A percentile compares a stretch with the other conserved stretches of the same genome.
phyloP scores from a whole-genome alignment of 139 green algal genomes.

The Trebouxia sp. region DNA sequence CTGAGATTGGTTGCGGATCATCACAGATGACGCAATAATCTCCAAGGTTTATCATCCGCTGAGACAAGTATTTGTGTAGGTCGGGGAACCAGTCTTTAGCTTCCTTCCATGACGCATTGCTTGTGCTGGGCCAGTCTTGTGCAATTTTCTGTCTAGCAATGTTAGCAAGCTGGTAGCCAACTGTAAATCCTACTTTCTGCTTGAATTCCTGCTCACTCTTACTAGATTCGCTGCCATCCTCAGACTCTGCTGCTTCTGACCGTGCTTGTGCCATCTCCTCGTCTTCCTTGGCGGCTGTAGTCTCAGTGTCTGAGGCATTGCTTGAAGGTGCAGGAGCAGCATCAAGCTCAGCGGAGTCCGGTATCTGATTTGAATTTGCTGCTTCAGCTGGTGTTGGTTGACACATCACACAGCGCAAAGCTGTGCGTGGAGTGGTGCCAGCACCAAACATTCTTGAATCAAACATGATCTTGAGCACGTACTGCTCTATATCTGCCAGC shows the following conservation, averaged over 20 bases:
- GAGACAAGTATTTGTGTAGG: neutral
- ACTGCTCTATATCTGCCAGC: neutral
- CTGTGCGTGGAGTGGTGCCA: neutral
- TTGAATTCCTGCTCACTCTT: no score
- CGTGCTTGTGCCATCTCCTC: no score
- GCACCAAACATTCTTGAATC: neutral
- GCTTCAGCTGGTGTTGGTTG: neutral
- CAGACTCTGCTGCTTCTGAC: no score
- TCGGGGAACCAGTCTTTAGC: neutral
- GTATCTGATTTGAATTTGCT: no score
- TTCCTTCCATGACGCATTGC: neutral
- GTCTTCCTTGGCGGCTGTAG: no score
- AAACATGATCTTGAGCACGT: neutral
- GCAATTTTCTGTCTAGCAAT: neutral
- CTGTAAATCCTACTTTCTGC: neutral
- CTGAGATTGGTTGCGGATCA: neutral
- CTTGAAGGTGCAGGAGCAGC: neutral
- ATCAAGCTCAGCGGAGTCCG: neutral
- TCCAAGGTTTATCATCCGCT: neutral
- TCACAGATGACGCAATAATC: constrained; percentile 17
- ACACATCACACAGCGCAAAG: neutral
- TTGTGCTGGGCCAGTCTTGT: neutral
- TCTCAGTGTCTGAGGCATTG: no score
- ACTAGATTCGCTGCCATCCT: no score
- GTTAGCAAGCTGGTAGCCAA: constrained; percentile 12